phyloP scores from a whole-genome alignment of 2,329 filamentous ascomycete species.

The Pseudogymnoascus sp. region DNA sequence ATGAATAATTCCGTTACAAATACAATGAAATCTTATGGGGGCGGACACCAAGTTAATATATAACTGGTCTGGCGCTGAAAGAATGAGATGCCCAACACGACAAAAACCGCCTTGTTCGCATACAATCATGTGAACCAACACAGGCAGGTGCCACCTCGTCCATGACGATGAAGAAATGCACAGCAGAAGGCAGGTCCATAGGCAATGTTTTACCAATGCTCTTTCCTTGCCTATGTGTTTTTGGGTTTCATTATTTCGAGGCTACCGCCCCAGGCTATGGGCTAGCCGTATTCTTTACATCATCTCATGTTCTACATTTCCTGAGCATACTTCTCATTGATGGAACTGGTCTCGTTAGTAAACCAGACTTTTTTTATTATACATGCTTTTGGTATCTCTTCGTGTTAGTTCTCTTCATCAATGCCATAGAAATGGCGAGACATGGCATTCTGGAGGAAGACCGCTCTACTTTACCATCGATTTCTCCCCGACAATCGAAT shows the following conservation, averaged over 20 bases:
- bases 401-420: neutral
- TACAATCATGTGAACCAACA: neutral
- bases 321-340: neutral
- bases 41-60: neutral
- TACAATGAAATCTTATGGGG: neutral
- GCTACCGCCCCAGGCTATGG: neutral
- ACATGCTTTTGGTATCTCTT: slow-evolving; percentile 6
- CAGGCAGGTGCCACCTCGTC: neutral
- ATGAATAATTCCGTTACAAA: neutral
- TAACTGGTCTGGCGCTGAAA: neutral
- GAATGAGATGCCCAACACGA: neutral
- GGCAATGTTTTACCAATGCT: neutral
- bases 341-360: slow-evolving; percentile 1
- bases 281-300: neutral
- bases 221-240: neutral
- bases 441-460: neutral
- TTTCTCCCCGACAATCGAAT: neutral
- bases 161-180: neutral
- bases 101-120: neutral
- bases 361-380: neutral
- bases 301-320: neutral
- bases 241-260: neutral
- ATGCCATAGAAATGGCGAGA: neutral
- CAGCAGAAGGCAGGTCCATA: neutral
- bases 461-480: neutral